Conservation (phyloP, 176 grass and related monocot species). For the Avena sativa region DNA sequence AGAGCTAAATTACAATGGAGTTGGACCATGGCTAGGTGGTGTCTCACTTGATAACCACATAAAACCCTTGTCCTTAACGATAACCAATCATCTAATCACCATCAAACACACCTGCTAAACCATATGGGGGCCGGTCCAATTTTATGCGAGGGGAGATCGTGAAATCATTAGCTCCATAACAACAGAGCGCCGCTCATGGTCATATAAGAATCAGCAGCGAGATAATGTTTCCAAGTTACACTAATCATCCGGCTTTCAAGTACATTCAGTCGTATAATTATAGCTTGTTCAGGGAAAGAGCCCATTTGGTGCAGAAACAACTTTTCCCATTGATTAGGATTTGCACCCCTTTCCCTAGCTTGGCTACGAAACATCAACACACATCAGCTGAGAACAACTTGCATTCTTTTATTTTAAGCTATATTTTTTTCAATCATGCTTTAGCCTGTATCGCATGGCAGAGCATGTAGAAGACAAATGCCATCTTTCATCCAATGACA, state of each 20-base stretch:
- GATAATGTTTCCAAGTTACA: constrained; percentile 41
- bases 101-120: constrained; percentile 51
- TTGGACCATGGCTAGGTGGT: constrained; percentile 14
- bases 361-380: constrained; percentile 12
- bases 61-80: constrained; percentile 5
- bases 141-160: constrained; percentile 24
- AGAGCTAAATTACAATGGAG: neutral
- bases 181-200: constrained; percentile 46
- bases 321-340: constrained; percentile 40
- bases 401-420: constrained; percentile 38
- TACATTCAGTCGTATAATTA: constrained; percentile 15
- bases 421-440: neutral
- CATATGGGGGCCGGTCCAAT: constrained; percentile 44
- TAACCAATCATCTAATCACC: constrained; percentile 43
- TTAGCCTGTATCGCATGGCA: constrained; percentile 35
- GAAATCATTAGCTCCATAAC: constrained; percentile 48
- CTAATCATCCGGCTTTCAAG: constrained; percentile 32
- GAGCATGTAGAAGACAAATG: constrained; percentile 38
- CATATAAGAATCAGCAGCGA: constrained; percentile 19
- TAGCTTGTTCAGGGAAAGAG: constrained; percentile 9
- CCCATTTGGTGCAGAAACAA: constrained; percentile 6
- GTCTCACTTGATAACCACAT: constrained; percentile 43
- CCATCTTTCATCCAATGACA: constrained; percentile 48
- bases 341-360: neutral
- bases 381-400: constrained; percentile 37